phyloP scores from a whole-genome alignment of 352 stramenopile genomes.

The Thalassiosira exigua region DNA sequence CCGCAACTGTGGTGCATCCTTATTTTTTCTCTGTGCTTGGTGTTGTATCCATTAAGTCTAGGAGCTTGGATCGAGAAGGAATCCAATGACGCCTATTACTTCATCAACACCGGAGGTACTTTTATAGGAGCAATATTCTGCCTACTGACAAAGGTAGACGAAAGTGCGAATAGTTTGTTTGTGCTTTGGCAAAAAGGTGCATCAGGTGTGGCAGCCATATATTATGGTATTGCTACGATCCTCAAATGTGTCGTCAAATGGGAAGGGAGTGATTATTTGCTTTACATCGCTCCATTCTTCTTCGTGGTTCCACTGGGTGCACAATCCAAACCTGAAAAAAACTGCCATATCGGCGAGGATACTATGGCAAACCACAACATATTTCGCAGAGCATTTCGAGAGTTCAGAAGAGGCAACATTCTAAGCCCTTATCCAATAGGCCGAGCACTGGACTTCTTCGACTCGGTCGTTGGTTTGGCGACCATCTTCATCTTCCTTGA shows the following conservation, averaged over 20 bases:
- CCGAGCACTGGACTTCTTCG: constrained; percentile 1
- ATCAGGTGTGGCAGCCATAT: background rate
- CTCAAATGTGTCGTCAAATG: background rate
- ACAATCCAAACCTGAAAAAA: background rate
- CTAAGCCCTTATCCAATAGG: background rate
- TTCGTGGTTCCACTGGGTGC: constrained; percentile 7
- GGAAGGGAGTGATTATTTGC: constrained; percentile 2
- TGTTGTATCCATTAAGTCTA: constrained; percentile 10
- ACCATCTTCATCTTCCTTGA: constrained; percentile 16
- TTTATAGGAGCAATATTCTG: background rate
- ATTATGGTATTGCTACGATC: background rate
- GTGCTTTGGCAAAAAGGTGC: background rate
- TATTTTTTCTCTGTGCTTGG: background rate
- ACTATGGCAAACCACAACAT: background rate
- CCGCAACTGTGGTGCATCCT: constrained; percentile 7
- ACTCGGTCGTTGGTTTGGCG: constrained; percentile 5
- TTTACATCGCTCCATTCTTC: constrained; percentile 5
- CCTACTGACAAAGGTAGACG: constrained; percentile 2
- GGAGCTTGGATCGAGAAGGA: constrained; percentile 10
- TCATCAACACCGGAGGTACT: background rate
- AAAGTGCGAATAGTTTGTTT: constrained; percentile 16
- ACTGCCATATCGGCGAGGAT: background rate
- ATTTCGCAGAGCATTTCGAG: background rate
- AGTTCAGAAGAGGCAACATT: background rate
- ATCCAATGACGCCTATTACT: background rate